A percentile compares a stretch with the other conserved stretches of the same genome.
Evolutionary conservation across 805 yeast species (phyloP).

Genomic region (Candida maris): DNA sequence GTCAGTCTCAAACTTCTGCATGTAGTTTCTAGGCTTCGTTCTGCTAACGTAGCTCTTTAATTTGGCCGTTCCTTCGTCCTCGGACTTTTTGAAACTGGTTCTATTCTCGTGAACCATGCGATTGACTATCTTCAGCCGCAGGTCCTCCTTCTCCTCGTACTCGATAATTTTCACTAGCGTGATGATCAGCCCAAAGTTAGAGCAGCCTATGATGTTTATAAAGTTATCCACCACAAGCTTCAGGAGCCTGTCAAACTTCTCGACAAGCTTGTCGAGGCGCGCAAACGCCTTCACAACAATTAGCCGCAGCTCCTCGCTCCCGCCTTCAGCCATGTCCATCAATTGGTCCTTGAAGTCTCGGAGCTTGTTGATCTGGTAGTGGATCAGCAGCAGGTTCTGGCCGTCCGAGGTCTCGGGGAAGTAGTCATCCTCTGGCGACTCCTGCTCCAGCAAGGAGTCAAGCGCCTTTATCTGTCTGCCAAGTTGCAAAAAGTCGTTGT

Average conservation of each 20-base stretch:
- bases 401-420: slow-evolving; percentile 39
- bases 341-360: slow-evolving; percentile 80
- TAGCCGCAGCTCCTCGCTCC: slow-evolving; percentile 59
- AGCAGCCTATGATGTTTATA: slow-evolving; percentile 63
- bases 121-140: slow-evolving; percentile 36
- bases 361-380: slow-evolving; percentile 63
- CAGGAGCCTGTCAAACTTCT: slow-evolving; percentile 61
- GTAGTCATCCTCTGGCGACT: slow-evolving; percentile 26
- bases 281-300: slow-evolving; percentile 57
- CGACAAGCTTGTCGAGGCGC: slow-evolving; percentile 46
- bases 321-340: slow-evolving; percentile 42
- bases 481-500: slow-evolving; percentile 57
- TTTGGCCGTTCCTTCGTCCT: slow-evolving; percentile 11
- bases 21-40: slow-evolving; percentile 53
- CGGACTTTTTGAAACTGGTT: slow-evolving; percentile 7
- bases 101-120: slow-evolving; percentile 11
- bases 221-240: slow-evolving; percentile 62
- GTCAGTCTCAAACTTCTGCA: slow-evolving; percentile 53
- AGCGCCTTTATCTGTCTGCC: slow-evolving; percentile 48
- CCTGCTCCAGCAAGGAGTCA: slow-evolving; percentile 49
- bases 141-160: slow-evolving; percentile 75
- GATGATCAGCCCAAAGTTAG: slow-evolving; percentile 63
- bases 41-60: slow-evolving; percentile 39
- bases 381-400: slow-evolving; percentile 62
- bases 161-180: slow-evolving; percentile 76